Evolutionary conservation across 352 stramenopile genomes (phyloP), one percentile per base, ranked within the genome.

Genomic region (Phytophthora sp.): DNA sequence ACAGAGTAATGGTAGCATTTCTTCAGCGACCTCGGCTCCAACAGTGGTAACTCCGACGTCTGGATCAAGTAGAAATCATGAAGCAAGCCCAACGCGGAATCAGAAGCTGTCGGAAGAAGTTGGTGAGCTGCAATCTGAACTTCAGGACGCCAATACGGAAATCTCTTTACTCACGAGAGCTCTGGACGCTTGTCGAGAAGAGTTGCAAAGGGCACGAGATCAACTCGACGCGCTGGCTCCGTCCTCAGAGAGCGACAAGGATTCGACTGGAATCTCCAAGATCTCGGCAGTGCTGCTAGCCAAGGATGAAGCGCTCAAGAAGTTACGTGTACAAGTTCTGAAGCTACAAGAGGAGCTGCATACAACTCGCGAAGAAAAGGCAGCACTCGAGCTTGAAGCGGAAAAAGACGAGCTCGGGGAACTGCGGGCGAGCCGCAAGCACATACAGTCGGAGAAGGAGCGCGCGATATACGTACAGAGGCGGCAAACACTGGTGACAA

Each of bases 361-460:
- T 24, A 67, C 51, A 23, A 35, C 73, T 23, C 53, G 51, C 27
- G 51, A 77, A 45, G 74, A 82, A 26, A 82, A 82, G 35, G 26
- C 45, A 38, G 47, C 45, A 8, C 54, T 58, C 0, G 72, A 80
- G 42, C 46, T 83, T 1, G 69, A 81, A 31, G 24, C 54, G 0
- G 65, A 78, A 26, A 46, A 60, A 11, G 24, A 53, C 6, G 75
- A 90, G 33, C 33, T 85, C 1, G 20, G 58, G 15, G 59, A 77
- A 33, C 63, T 88, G 15, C 76, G 71, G 31, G 55, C 49, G 20
- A 68, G 45, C 24, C 71, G 80, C 0, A 55, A 69, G 12, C 29
- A 72, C 54, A 68, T 82, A 21, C 77, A 88, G 26, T 66, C 68
- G 4, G 53, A 84, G 53, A 73, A 84, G 35, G 66, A 77, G 41